These are phyloP conservation scores for Alternaria sp. DNA, from an alignment of 2,329 filamentous ascomycete species.

Conservation along the genomic window DNA sequence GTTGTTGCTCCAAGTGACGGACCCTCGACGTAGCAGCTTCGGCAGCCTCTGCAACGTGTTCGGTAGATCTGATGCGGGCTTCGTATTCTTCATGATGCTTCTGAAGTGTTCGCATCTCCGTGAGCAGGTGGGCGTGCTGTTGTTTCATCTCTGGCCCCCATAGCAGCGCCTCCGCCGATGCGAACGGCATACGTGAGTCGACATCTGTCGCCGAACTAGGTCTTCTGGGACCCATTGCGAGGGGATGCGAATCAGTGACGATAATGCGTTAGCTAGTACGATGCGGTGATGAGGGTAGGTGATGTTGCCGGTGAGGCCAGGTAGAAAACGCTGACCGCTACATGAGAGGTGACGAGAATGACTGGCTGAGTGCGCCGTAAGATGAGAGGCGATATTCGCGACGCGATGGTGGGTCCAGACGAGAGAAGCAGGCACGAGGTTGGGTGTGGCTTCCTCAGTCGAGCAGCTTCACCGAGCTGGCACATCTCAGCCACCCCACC, in stretches of 20 bases:
- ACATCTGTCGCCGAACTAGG: conserved; percentile 14
- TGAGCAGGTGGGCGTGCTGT: conserved; percentile 44
- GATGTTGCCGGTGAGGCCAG: no score
- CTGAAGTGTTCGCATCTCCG: conserved; percentile 47
- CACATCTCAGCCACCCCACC: background rate
- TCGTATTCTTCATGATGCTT: conserved; percentile 23
- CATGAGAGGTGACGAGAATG: background rate
- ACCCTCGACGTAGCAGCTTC: conserved; percentile 19
- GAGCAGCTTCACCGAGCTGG: background rate
- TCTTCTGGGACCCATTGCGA: conserved; percentile 8
- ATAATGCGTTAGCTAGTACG: background rate
- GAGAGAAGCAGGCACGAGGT: conserved; percentile 14
- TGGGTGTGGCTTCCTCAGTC: conserved; percentile 16
- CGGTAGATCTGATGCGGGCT: conserved; percentile 26
- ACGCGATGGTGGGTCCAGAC: background rate
- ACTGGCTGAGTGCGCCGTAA: background rate
- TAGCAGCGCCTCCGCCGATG: conserved; percentile 39
- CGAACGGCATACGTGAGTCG: conserved; percentile 22
- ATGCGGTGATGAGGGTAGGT: background rate
- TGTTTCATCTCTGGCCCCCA: conserved; percentile 51
- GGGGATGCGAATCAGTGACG: background rate
- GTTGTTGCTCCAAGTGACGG: conserved; percentile 23
- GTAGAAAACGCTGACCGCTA: background rate
- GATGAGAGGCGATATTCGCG: background rate
- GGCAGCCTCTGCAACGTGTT: conserved; percentile 23